Evolutionary conservation across 345 rosid genomes (phyloP).

Genomic region (Pseudoturritis turrita): DNA sequence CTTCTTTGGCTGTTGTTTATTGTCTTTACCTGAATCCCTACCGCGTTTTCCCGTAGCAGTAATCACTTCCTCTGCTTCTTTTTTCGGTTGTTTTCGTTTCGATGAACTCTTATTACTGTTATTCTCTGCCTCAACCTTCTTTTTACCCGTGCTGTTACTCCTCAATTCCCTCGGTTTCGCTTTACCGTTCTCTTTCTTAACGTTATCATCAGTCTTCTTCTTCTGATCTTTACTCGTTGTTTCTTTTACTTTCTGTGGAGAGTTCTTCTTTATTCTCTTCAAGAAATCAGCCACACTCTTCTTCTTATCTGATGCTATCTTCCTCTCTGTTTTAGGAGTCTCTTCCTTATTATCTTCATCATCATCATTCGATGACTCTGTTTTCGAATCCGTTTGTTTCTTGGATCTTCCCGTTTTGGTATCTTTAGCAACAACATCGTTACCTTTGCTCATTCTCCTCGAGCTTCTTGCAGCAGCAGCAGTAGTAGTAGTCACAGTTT

Average conservation of each 20-base stretch:
- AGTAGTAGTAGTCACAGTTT: constrained; percentile 35
- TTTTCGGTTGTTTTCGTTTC: constrained; percentile 45
- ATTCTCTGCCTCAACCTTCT: constrained; percentile 36
- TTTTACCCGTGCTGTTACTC: constrained; percentile 32
- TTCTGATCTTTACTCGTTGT: constrained; percentile 25
- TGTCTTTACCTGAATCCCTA: constrained; percentile 30
- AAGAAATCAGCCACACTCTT: constrained; percentile 65
- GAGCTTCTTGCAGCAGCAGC: constrained; percentile 38
- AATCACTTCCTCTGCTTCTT: constrained; percentile 19
- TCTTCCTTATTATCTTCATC: constrained; percentile 24
- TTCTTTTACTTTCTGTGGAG: constrained; percentile 36
- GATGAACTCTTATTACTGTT: constrained; percentile 22
- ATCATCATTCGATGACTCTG: constrained; percentile 4
- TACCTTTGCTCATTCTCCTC: constrained; percentile 45
- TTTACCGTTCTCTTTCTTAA: constrained; percentile 28
- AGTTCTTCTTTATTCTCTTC: constrained; percentile 58
- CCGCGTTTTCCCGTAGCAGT: constrained; percentile 43
- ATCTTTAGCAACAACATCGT: background rate
- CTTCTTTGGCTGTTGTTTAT: constrained; percentile 41
- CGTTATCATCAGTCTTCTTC: constrained; percentile 31
- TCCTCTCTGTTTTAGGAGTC: constrained; percentile 32
- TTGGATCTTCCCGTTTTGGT: constrained; percentile 14
- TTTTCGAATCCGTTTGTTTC: constrained; percentile 16
- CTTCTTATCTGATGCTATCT: constrained; percentile 44
- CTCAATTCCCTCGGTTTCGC: constrained; percentile 41